A percentile compares a stretch with the other conserved stretches of the same genome.
Evolutionary conservation across 1,284 basidiomycete genomes (phyloP).

Genomic region (Macrocybe sp.): DNA sequence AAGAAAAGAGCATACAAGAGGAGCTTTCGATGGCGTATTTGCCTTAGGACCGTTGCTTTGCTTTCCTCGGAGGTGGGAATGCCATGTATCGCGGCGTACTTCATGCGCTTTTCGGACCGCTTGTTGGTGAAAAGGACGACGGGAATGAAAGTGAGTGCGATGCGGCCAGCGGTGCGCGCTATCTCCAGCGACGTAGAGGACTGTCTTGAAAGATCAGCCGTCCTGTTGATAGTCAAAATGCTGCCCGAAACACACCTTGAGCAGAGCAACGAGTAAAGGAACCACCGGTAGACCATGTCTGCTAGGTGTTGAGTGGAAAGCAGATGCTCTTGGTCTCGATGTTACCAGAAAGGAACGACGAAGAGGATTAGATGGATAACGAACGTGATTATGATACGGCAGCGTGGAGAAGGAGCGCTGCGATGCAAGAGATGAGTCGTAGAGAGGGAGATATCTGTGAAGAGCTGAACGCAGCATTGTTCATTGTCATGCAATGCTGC

Average conservation of each 20-base stretch:
- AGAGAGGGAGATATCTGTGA: too few relatives aligned
- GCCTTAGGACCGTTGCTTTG: conserved; percentile 39
- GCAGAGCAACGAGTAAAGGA: conserved; percentile 31
- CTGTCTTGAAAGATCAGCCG: conserved; percentile 29
- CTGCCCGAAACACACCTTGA: conserved; percentile 29
- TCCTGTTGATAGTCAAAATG: conserved; percentile 12
- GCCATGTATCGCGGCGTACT: conserved; percentile 48
- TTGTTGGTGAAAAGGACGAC: conserved; percentile 54
- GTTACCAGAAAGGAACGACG: neutral
- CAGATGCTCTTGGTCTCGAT: conserved; percentile 8
- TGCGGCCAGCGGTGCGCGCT: conserved; percentile 57
- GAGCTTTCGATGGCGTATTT: conserved; percentile 42
- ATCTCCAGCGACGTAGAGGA: conserved; percentile 57
- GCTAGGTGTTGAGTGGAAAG: conserved; percentile 35
- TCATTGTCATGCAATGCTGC: too few relatives aligned
- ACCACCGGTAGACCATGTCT: conserved; percentile 28
- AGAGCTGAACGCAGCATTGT: too few relatives aligned
- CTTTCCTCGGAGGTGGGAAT: conserved; percentile 45
- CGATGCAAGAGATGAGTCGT: too few relatives aligned
- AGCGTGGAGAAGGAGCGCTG: too few relatives aligned
- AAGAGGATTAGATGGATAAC: neutral
- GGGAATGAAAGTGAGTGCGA: conserved; percentile 71
- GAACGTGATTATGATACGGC: neutral
- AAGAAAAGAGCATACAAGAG: conserved; percentile 58
- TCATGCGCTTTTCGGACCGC: conserved; percentile 45